phyloP scores from a whole-genome alignment of 2,329 filamentous ascomycete genomes.

The Talaromyces marneffei region DNA sequence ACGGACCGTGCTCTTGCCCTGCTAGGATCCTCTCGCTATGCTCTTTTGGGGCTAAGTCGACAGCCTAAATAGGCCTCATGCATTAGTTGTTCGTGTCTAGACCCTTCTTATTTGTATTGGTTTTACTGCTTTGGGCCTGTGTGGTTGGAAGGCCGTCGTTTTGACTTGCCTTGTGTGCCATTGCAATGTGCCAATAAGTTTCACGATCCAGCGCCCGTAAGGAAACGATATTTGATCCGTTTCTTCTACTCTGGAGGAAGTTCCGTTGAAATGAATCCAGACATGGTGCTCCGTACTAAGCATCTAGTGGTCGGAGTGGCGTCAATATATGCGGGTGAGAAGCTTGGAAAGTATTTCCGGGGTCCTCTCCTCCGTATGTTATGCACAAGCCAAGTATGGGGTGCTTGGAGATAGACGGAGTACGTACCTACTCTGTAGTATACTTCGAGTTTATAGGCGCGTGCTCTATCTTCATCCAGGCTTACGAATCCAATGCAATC shows the following conservation, averaged over 20 bases:
- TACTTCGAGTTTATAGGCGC: no score
- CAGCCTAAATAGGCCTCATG: not conserved
- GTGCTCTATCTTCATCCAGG: no score
- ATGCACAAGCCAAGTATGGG: not conserved
- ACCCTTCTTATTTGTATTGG: not conserved
- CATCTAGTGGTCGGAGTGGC: not conserved
- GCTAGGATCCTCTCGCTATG: constrained; percentile 1
- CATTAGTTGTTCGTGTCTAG: not conserved
- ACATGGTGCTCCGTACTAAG: not conserved
- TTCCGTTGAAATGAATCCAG: not conserved
- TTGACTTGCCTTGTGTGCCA: not conserved
- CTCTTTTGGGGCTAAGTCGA: not conserved
- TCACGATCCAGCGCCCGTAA: no score
- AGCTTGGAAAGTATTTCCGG: not conserved
- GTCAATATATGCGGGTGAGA: not conserved
- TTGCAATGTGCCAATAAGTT: no score
- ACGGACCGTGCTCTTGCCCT: not conserved
- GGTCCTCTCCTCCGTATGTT: not conserved
- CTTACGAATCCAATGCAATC: no score
- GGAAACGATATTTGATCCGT: no score
- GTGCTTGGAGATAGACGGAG: no score
- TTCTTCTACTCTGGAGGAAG: no score
- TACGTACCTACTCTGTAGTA: no score
- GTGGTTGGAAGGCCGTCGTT: not conserved
- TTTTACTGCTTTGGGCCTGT: not conserved